phyloP scores from a whole-genome alignment of 1,139 yeast genomes.

The Sugiyamaella pinicola region DNA sequence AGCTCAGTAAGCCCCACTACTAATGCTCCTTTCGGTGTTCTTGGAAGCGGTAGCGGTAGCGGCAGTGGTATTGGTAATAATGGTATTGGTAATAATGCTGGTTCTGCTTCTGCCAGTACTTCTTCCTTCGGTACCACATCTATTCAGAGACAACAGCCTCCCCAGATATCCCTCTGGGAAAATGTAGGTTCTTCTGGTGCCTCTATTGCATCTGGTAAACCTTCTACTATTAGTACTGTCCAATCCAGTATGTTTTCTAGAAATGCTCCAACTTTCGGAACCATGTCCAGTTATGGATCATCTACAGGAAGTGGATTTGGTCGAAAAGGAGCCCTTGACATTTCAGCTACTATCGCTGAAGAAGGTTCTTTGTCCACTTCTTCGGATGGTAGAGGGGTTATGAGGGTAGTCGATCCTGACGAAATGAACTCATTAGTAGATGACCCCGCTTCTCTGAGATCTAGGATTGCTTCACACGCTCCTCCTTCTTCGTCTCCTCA shows the following conservation, averaged over 20 bases:
- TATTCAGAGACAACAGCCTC: background rate
- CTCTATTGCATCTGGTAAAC: conserved; percentile 25
- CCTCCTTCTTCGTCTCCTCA: conserved; percentile 17
- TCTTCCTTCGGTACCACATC: conserved; percentile 2
- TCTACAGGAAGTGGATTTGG: conserved; percentile 7
- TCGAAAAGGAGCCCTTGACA: conserved; percentile 9
- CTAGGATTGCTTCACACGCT: background rate
- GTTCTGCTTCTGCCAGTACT: background rate
- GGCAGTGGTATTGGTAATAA: no score
- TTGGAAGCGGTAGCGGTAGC: no score
- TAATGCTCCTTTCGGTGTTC: background rate
- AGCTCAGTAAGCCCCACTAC: conserved; percentile 5
- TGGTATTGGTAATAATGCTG: background rate
- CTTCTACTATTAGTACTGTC: conserved; percentile 24
- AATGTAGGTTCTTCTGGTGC: conserved; percentile 21
- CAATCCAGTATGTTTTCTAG: conserved; percentile 35
- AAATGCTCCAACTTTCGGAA: conserved; percentile 25
- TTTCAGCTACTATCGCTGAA: conserved; percentile 10
- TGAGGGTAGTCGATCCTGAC: conserved; percentile 33
- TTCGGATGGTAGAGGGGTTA: conserved; percentile 26
- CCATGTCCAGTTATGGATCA: conserved; percentile 22
- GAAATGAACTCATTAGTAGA: conserved; percentile 28
- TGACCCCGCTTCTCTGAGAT: conserved; percentile 9
- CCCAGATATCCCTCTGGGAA: conserved; percentile 9
- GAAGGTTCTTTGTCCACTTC: conserved; percentile 16